Base-by-base conservation (phyloP, 2,329 filamentous ascomycete species). In the Pseudogymnoascus sp. region DNA sequence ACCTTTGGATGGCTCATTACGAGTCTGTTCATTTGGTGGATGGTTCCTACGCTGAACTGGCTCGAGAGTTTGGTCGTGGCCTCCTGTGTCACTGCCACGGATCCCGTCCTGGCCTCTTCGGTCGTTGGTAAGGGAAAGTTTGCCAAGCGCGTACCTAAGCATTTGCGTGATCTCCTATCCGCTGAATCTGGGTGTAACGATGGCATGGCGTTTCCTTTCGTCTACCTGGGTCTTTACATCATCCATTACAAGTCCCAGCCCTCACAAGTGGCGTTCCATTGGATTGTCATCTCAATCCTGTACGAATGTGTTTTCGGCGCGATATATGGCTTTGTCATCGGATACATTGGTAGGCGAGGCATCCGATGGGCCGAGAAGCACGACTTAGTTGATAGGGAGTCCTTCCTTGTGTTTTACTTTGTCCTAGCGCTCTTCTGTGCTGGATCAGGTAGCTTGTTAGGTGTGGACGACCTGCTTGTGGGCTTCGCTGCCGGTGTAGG, bases 61-160 rank as follows among this genome's bases (percentile, higher is more conserved):
- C 84, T 99, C 45, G 91, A 97, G 74, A 90, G 90, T 73, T 83
- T 99, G 63, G 87, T 89, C 36, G 83, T 92, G 67, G 89, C 95
- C 16, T 95, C 95, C 64, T 99, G 95, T 74, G 92, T 99, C 63
- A 99, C 95, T 2, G 95, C 95, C 57, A 99, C 95, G 4, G 95
- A 99, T 77, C 95, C 95, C 63, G 95, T 99, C 69, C 79, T 99
- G 72, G 95, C 95, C 29, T 97, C 95, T 12, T 99, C 95, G 14
- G 95, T 99, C 63, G 95, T 99, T 62, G 95, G 95, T 74, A 99
- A 97, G 79, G 95, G 95, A 71, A 99, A 99, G 77, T 99, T 99
- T 72, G 93, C 95, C 37, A 96, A 96, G 78, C 87, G 95, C 67
- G 92, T 99, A 4, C 95, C 95, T 21, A 97, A 97, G 80, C 95